Base-by-base conservation (phyloP, 768 basidiomycete species). In the Mycena polygramma region DNA sequence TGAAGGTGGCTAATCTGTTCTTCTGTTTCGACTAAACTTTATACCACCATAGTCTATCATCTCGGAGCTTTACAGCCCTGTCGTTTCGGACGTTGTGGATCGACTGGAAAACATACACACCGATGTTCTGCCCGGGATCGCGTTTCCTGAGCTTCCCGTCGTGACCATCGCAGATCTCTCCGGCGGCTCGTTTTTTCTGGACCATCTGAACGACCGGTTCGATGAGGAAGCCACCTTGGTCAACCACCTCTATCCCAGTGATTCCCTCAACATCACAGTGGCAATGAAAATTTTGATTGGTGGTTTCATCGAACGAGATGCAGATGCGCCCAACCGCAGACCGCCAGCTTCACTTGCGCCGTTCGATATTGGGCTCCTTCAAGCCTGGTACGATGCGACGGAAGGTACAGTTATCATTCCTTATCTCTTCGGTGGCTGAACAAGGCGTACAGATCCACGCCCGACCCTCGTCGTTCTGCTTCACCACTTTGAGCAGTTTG, bases 401-500 rank as follows among this genome's bases (percentile, higher is more conserved):
- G 49, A 59, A 35, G 65, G 63, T 62, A 30, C 30, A 30, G 30
- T 30, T 30, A 30, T 57, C 55, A 36, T 68, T 54, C 5, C 15
- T 7, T 35, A 10, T 26, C 36, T 48, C 10, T 9, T 43, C 30
- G 24, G 14, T 7, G 3, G 7, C 30, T 9, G 43, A 14, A 20
- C 6, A 17, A 48, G 55, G 35, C 48, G 2, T 26, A 13, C 63
- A 61, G 69, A 66, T 26, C 30, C 64, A 26, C 67, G 71, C 14
- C 85, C 76, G 13, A 80, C 84, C 45, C 84, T 94, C 4, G 83
- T 90, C 26, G 81, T 92, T 11, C 75, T 94, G 15, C 74, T 94
- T 24, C 92, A 93, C 65, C 90, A 92, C 65, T 93, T 95, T 71
- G 93, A 94, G 74, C 88, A 90, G 75, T 88, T 92, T 57, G 92